Evolutionary conservation across 208 protist species (phyloP).

Genomic region (Acanthamoeba healyi): DNA sequence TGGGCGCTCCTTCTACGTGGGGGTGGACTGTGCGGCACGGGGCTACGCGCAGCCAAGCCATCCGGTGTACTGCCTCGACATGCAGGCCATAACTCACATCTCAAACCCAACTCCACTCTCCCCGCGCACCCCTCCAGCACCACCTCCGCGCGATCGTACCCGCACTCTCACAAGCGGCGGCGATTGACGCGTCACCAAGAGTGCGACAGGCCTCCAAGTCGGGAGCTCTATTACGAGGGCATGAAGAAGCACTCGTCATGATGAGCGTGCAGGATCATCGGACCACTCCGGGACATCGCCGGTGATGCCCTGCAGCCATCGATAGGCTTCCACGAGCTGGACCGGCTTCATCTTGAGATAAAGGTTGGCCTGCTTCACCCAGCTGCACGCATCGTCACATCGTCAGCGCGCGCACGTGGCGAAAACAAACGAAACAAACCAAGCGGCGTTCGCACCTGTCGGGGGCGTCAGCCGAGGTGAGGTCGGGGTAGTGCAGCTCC

Average conservation of each 20-base stretch:
- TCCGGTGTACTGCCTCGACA: background rate
- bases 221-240: too few relatives aligned
- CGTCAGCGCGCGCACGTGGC: too few relatives aligned
- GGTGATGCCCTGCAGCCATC: background rate
- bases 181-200: too few relatives aligned
- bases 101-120: background rate
- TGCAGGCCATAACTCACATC: background rate
- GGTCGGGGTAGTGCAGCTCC: constrained; percentile 26
- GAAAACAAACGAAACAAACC: too few relatives aligned
- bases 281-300: background rate
- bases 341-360: constrained; percentile 6
- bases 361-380: constrained; percentile 2
- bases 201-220: too few relatives aligned
- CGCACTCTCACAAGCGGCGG: too few relatives aligned
- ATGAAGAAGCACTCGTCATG: too few relatives aligned
- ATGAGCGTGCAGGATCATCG: background rate
- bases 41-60: background rate
- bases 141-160: too few relatives aligned
- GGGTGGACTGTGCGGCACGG: background rate
- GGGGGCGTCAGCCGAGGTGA: background rate
- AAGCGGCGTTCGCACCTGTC: background rate
- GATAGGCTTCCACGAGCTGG: background rate
- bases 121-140: too few relatives aligned
- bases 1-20: background rate
- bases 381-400: too few relatives aligned